Base-by-base conservation (phyloP, 1,284 basidiomycete genomes). In the Marasmius tenuissimus region DNA sequence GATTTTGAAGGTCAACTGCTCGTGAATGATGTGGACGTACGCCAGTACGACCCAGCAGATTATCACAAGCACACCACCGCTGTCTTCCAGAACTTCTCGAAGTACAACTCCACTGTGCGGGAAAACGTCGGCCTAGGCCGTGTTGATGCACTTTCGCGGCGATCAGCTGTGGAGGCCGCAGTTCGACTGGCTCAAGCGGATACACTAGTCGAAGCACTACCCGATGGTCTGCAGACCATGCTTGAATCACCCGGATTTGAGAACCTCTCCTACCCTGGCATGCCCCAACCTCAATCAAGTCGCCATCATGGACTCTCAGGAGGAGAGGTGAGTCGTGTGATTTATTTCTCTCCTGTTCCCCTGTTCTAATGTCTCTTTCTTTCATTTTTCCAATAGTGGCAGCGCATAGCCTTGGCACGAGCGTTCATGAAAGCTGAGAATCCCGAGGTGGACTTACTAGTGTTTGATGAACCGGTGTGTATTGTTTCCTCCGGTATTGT, bases 81-180 rank as follows among this genome's bases (percentile, higher is more conserved):
- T n/a, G 87, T 94, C 18, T 91, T 94, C 72, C 93, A 95, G 72
- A 86, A 87, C 51, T 94, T 93, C 73, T 87, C 87, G 37, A 88
- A 88, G 71, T 93, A 90, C 72, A 87, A 85, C 69, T 82, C 88
- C 11, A 85, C 89, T 0, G 80, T 92, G 18, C 81, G 85, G 63
- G 88, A 92, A 68, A 94, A 94, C 68, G 86, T 93, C 27, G 93
- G 92, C 16, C 75, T 94, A 3, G 93, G 93, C 22, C 83, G 82
- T 68, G 81, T 92, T 33, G 80, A 81, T 18, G 82, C 85, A 64
- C 72, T 90, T 64, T 74, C 78, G 49, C 81, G 80, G 61, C 75
- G 76, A 9, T 72, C 76, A 3, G 83, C 85, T 4, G 78, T 94
- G 59, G 78, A 84, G 61, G 75, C 75, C 34, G 91, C 92, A 7